phyloP scores from a whole-genome alignment of 1,284 basidiomycete species.

The Leccinum angustisporum region DNA sequence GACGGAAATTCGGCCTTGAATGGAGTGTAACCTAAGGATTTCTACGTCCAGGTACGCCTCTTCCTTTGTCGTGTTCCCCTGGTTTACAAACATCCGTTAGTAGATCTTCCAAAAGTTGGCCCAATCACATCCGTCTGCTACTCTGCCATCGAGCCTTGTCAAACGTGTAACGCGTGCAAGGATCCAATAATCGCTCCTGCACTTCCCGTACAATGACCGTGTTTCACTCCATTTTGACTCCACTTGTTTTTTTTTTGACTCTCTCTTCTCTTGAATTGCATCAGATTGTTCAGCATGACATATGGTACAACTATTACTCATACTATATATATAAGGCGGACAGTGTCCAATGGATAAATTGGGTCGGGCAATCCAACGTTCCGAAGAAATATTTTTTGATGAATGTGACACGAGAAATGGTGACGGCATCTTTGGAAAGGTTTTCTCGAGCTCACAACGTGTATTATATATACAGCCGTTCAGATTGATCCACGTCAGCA shows the following conservation, averaged over 20 bases:
- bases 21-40: constrained; percentile 71
- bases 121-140: constrained; percentile 15
- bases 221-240: neutral
- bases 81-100: neutral
- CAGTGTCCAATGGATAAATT: too few relatives aligned
- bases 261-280: neutral
- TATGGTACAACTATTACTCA: too few relatives aligned
- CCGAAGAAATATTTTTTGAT: too few relatives aligned
- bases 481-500: too few relatives aligned
- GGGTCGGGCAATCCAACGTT: too few relatives aligned
- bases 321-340: too few relatives aligned
- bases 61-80: neutral
- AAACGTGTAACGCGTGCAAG: constrained; percentile 24
- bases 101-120: constrained; percentile 35
- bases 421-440: too few relatives aligned
- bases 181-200: constrained; percentile 19
- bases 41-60: constrained; percentile 62
- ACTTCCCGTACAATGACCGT: constrained; percentile 26
- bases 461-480: too few relatives aligned
- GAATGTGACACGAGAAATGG: too few relatives aligned
- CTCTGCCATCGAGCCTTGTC: neutral
- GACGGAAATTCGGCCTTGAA: constrained; percentile 78
- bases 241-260: neutral
- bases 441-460: too few relatives aligned
- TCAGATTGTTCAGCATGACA: too few relatives aligned